Base-by-base conservation (phyloP, 2,329 filamentous ascomycete genomes). In the Trichoderma oligosporum region DNA sequence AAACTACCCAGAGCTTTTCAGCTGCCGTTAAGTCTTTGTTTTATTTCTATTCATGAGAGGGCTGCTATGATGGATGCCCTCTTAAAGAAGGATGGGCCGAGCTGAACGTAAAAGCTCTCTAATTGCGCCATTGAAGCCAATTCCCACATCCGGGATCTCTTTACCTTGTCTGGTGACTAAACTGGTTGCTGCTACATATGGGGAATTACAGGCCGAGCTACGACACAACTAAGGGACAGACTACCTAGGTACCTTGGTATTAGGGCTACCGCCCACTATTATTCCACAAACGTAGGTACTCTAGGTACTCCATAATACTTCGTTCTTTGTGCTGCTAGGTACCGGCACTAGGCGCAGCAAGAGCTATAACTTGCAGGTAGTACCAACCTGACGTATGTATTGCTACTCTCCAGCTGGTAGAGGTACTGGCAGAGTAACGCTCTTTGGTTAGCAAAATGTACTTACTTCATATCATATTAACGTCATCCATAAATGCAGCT, bases 401-500 rank as follows among this genome's bases (percentile, higher is more conserved):
- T n/a, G n/a, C n/a, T n/a, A n/a, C n/a, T n/a, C n/a, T n/a, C n/a
- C n/a, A n/a, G n/a, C n/a, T n/a, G n/a, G n/a, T n/a, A n/a, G n/a
- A n/a, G n/a, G n/a, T n/a, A n/a, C n/a, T n/a, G n/a, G n/a, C n/a
- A n/a, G n/a, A n/a, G n/a, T n/a, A n/a, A n/a, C n/a, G n/a, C n/a
- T n/a, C n/a, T n/a, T n/a, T n/a, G n/a, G n/a, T n/a, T n/a, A n/a
- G n/a, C n/a, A n/a, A n/a, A n/a, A n/a, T n/a, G n/a, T n/a, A n/a
- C n/a, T n/a, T n/a, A n/a, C n/a, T n/a, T n/a, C n/a, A 29, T 33
- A 16, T 42, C 38, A 42, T 53, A 38, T 31, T 33, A 35, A 63
- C 77, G 77, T 44, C 79, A 71, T 57, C 49, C 42, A 24, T 44
- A 53, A 35, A 47, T 35, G 45, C 38, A 35, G 16, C 7, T 14